Evolutionary conservation across 2,329 filamentous ascomycete species (phyloP).

Genomic region (Pezicula carpinea): DNA sequence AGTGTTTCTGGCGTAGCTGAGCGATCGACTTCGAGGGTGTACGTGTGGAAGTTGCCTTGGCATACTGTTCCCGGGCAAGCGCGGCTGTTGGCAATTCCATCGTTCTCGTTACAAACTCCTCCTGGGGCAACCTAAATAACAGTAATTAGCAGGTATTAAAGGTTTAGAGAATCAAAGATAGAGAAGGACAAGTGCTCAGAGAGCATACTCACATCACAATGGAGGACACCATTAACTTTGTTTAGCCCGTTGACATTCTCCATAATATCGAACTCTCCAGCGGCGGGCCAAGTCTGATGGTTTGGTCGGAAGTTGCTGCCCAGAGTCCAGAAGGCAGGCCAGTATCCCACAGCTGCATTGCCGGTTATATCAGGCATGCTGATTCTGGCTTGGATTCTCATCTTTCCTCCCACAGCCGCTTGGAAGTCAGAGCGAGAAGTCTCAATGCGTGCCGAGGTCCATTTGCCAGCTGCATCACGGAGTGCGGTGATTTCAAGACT

Average conservation of each 20-base stretch:
- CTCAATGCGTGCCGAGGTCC: not conserved
- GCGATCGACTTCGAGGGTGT: not conserved
- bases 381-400: not conserved
- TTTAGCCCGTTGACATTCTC: not conserved
- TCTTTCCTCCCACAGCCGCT: not conserved
- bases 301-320: not conserved
- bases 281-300: not conserved
- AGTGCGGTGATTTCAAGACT: not conserved
- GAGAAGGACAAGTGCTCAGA: no score
- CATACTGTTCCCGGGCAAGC: not conserved
- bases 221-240: not conserved
- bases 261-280: slow-evolving; percentile 1
- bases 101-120: not conserved
- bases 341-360: not conserved
- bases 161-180: no score
- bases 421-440: not conserved
- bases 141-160: no score
- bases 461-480: not conserved
- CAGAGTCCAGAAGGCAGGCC: not conserved
- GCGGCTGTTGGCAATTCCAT: not conserved
- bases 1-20: not conserved
- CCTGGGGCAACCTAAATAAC: not conserved
- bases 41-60: not conserved
- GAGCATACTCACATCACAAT: not conserved
- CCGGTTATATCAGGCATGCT: not conserved